These are phyloP conservation scores for Eimeria maxima DNA, from an alignment of 169 alveolate species.

Conservation along the genomic window DNA sequence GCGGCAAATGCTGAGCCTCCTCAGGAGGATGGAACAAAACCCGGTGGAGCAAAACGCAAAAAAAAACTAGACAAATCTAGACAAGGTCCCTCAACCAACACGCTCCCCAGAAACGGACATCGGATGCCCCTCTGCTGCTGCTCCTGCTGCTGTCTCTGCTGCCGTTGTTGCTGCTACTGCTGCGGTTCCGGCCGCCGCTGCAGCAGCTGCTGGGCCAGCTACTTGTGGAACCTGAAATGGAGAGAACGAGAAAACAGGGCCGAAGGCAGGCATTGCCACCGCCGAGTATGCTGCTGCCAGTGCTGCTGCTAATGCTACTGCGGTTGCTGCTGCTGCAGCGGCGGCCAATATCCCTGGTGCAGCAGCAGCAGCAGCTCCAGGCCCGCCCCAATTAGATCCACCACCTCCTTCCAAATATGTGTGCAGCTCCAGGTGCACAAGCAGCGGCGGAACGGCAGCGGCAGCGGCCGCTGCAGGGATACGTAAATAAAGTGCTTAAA, in stretches of 20 bases:
- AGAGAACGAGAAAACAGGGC: background rate
- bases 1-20: background rate
- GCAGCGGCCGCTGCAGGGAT: conserved; percentile 23
- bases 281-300: conserved; percentile 18
- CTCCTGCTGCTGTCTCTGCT: conserved; percentile 29
- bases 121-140: conserved; percentile 25
- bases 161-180: conserved; percentile 51
- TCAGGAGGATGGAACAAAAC: background rate
- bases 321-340: conserved; percentile 7
- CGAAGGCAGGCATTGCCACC: conserved; percentile 8
- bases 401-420: background rate
- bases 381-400: background rate
- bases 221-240: background rate
- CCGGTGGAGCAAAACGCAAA: background rate
- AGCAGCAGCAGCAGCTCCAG: conserved; percentile 54
- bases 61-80: background rate
- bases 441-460: conserved; percentile 29
- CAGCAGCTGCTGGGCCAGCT: conserved; percentile 49
- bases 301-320: conserved; percentile 38
- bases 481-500: background rate
- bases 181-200: conserved; percentile 52
- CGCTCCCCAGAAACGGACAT: background rate
- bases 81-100: conserved; percentile 16
- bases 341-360: conserved; percentile 31
- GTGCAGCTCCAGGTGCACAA: background rate